Conservation (phyloP, 1,284 basidiomycete species). For the Microbotryum scabiosae region DNA sequence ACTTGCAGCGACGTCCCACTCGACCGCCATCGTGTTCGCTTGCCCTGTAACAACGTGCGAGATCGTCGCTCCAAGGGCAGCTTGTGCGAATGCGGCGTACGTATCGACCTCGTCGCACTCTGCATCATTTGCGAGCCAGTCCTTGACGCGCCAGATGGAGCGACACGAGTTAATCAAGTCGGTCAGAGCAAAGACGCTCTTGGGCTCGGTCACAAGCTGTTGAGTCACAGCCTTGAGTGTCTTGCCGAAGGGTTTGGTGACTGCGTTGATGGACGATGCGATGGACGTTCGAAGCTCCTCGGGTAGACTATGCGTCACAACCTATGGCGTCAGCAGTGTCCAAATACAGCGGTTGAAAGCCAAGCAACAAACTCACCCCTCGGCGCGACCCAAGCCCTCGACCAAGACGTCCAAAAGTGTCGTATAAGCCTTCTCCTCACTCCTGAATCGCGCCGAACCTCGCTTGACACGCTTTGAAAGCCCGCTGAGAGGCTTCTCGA, state of each 20-base stretch:
- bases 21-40: too few relatives aligned
- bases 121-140: slow-evolving; percentile 3
- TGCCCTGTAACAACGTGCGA: not conserved
- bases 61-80: not conserved
- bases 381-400: not conserved
- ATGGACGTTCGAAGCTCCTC: not conserved
- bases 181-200: not conserved
- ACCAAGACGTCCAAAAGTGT: slow-evolving; percentile 10
- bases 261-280: not conserved
- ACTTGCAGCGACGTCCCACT: not conserved
- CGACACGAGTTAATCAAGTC: slow-evolving; percentile 9
- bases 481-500: slow-evolving; percentile 8
- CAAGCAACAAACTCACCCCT: not conserved
- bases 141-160: slow-evolving; percentile 1
- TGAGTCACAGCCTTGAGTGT: not conserved
- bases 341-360: not conserved
- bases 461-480: slow-evolving; percentile 10
- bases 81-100: slow-evolving; percentile 10
- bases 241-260: slow-evolving; percentile 9
- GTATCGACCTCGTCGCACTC: slow-evolving; percentile 6
- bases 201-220: not conserved
- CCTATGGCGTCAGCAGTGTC: not conserved
- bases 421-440: slow-evolving; percentile 15
- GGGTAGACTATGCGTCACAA: slow-evolving; percentile 1
- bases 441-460: not conserved